phyloP scores from a whole-genome alignment of 2,329 filamentous ascomycete species.

The Fusarium phyllophilum region DNA sequence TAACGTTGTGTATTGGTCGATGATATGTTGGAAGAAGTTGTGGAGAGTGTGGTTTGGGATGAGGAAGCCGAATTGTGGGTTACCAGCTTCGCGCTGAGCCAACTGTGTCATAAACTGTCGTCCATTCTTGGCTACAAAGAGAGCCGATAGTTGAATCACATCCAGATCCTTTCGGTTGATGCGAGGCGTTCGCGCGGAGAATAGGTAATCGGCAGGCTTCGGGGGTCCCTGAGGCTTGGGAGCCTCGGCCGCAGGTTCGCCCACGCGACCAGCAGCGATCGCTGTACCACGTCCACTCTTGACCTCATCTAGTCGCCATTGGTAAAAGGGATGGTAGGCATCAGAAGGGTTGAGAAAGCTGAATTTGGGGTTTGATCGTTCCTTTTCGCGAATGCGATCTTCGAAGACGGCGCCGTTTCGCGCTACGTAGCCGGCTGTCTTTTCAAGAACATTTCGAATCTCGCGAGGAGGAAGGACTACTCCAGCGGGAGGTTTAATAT shows the following conservation, averaged over 20 bases:
- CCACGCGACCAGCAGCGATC: constrained; percentile 78
- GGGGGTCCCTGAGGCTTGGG: constrained; percentile 82
- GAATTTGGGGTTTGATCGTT: constrained; percentile 87
- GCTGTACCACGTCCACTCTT: constrained; percentile 83
- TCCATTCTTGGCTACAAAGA: constrained; percentile 93
- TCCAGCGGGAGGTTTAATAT: constrained; percentile 81
- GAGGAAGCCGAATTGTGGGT: constrained; percentile 96
- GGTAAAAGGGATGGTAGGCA: constrained; percentile 87
- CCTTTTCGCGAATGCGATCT: constrained; percentile 86
- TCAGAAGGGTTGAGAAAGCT: constrained; percentile 84
- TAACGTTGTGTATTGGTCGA: constrained; percentile 92
- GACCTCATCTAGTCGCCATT: constrained; percentile 90
- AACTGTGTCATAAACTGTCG: constrained; percentile 90
- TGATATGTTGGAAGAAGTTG: constrained; percentile 91
- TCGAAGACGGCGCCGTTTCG: constrained; percentile 76
- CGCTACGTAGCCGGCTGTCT: constrained; percentile 91
- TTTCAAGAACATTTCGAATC: constrained; percentile 87
- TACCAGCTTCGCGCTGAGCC: constrained; percentile 87
- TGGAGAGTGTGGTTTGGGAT: constrained; percentile 95
- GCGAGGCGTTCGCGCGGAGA: constrained; percentile 95
- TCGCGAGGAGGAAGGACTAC: constrained; percentile 90
- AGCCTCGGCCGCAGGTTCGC: constrained; percentile 65
- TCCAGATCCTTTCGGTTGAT: constrained; percentile 94
- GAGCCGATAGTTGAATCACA: constrained; percentile 78
- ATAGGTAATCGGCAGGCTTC: constrained; percentile 87